phyloP scores from a whole-genome alignment of 768 basidiomycete species.

The Vararia minispora region DNA sequence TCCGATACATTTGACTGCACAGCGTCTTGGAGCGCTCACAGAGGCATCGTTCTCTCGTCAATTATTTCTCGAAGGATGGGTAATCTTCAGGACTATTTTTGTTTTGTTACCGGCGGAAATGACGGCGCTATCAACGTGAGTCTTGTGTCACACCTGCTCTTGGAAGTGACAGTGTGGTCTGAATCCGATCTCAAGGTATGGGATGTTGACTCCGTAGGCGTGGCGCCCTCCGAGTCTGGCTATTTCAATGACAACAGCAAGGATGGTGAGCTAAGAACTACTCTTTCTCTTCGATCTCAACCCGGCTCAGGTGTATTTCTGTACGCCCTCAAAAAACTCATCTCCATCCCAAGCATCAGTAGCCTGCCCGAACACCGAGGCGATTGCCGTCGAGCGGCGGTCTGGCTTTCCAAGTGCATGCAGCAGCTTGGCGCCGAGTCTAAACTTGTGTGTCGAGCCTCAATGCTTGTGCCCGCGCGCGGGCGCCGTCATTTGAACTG shows the following conservation, averaged over 20 bases:
- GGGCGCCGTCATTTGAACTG: not conserved
- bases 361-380: slow-evolving; percentile 54
- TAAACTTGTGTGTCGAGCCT: not conserved
- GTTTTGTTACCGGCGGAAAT: slow-evolving; percentile 70
- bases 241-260: slow-evolving; percentile 4
- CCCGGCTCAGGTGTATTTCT: slow-evolving; percentile 49
- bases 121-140: slow-evolving; percentile 76
- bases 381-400: slow-evolving; percentile 89
- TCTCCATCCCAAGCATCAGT: slow-evolving; percentile 83
- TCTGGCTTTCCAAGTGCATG: slow-evolving; percentile 85
- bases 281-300: not conserved
- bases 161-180: no score
- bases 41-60: slow-evolving; percentile 76
- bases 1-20: slow-evolving; percentile 79
- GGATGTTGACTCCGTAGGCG: slow-evolving; percentile 20
- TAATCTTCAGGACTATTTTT: slow-evolving; percentile 22
- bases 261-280: slow-evolving; percentile 6
- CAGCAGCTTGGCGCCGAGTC: slow-evolving; percentile 81
- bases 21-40: slow-evolving; percentile 73
- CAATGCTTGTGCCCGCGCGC: not conserved
- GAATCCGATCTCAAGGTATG: slow-evolving; percentile 26
- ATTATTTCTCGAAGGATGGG: slow-evolving; percentile 33
- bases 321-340: slow-evolving; percentile 74
- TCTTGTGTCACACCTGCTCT: no score
- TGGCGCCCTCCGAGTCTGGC: slow-evolving; percentile 1